Base-by-base conservation (phyloP, 768 basidiomycete genomes). In the Kwoniella sp. region DNA sequence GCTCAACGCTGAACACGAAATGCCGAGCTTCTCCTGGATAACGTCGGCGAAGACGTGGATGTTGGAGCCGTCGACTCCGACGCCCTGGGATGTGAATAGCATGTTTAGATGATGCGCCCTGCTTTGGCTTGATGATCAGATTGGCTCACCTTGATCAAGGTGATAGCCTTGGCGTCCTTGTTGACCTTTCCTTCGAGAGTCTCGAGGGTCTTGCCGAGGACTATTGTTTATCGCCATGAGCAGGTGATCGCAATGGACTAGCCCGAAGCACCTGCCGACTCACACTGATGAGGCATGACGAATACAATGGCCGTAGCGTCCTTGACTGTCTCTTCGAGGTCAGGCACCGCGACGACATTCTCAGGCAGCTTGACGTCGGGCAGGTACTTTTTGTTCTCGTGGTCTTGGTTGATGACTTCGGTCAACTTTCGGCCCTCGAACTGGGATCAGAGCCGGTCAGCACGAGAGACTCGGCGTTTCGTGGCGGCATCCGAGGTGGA, bases 261-360 rank as follows among this genome's bases (percentile, higher is more conserved):
- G 31, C 31, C 15, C 31, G 31, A n/a, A n/a, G 8, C 20, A 26
- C 9, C 23, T 3, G 28, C n/a, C 14, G 60, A 70, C 67, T 57
- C 46, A 70, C 70, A 73, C 62, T 78, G 78, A 56, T 79, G 78
- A n/a, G 78, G 78, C 47, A 77, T 62, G 32, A 79, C 78, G 41
- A 79, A 77, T 36, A 79, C 70, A 42, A 79, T 51, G 0, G 75
- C 76, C 10, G 77, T 78, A 9, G 77, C 77, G 20, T 67, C 77
- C 47, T 77, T 68, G 52, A 77, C 63, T 2, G 76, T 71, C 50
- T 78, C 71, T 17, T 59, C 47, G 2, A 79, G 41, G 54, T 78
- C 75, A 4, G 77, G 74, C 12, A 76, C 64, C 36, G 78, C 78
- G 19, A 73, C 60, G 27, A 79, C 73, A 47, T 77, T 77, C 25